Percentiles rank a stretch among this genome's conserved stretches.
Evolutionary conservation across 306 rosid genomes (phyloP).

Genomic region (Lablab purpureus): DNA sequence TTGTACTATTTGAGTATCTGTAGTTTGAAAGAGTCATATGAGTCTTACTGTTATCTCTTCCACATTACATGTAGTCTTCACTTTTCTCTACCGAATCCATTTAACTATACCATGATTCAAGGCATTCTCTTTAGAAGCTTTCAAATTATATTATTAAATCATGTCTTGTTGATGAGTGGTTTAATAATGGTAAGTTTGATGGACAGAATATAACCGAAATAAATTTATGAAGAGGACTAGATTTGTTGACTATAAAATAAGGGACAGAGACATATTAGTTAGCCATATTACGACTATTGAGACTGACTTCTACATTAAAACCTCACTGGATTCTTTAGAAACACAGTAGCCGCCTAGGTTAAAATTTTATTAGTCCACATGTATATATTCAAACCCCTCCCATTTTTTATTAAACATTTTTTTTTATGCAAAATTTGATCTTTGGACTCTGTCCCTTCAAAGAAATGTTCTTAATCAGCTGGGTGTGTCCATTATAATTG

Average conservation of each 20-base stretch:
- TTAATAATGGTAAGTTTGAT: conserved; percentile 34
- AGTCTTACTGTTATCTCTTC: not conserved
- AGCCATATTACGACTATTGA: conserved; percentile 25
- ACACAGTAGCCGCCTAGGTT: conserved; percentile 12
- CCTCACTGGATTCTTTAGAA: not conserved
- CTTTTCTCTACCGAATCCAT: conserved; percentile 22
- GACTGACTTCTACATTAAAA: conserved; percentile 37
- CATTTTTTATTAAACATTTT: not conserved
- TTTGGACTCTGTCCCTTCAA: conserved; percentile 17
- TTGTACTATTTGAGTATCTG: not conserved
- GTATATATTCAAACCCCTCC: conserved; percentile 36
- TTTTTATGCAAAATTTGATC: conserved; percentile 22
- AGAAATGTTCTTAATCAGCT: conserved; percentile 29
- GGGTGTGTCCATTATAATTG: conserved; percentile 4
- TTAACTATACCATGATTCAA: conserved; percentile 37
- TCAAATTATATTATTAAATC: not conserved
- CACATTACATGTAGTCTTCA: not conserved
- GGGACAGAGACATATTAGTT: conserved; percentile 5
- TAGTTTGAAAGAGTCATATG: not conserved
- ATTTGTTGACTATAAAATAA: conserved; percentile 1
- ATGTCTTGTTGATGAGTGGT: conserved; percentile 36
- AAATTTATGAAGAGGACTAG: conserved; percentile 32
- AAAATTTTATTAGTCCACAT: conserved; percentile 23
- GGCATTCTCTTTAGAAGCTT: conserved; percentile 17
- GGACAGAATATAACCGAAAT: conserved; percentile 27